phyloP scores from a whole-genome alignment of 352 stramenopile genomes.

The Pythium rhizo-oryzae region DNA sequence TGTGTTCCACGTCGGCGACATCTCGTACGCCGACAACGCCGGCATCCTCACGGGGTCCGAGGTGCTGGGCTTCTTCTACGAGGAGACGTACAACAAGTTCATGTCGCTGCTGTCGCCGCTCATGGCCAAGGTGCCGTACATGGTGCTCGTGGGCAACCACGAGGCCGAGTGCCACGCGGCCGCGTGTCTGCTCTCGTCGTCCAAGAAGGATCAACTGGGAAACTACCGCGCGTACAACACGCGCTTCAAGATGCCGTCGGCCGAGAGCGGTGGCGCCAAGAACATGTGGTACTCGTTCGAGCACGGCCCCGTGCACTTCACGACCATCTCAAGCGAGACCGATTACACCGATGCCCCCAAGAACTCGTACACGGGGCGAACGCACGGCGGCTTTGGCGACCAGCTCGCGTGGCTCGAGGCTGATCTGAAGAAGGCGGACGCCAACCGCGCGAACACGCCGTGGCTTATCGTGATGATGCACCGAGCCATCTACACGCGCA shows the following conservation, averaged over 20 bases:
- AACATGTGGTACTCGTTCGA: conserved; percentile 67
- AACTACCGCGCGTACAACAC: conserved; percentile 68
- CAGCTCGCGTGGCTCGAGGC: conserved; percentile 55
- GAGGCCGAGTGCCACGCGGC: conserved; percentile 52
- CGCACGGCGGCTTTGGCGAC: conserved; percentile 51
- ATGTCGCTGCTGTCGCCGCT: conserved; percentile 48
- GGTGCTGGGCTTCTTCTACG: conserved; percentile 39
- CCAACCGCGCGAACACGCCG: conserved; percentile 45
- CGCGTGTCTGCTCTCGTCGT: conserved; percentile 32
- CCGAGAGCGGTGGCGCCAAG: conserved; percentile 39
- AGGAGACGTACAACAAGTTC: conserved; percentile 62
- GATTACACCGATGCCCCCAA: conserved; percentile 39
- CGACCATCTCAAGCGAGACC: conserved; percentile 71
- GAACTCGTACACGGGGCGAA: conserved; percentile 42
- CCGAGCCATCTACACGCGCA: conserved; percentile 53
- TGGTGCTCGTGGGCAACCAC: conserved; percentile 70
- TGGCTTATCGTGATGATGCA: conserved; percentile 63
- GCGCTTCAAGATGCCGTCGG: conserved; percentile 45
- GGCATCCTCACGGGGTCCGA: conserved; percentile 26
- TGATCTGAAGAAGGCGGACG: conserved; percentile 47
- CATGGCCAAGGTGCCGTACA: conserved; percentile 59
- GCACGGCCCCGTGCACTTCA: conserved; percentile 62
- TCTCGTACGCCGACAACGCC: conserved; percentile 45
- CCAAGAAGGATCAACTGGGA: conserved; percentile 44
- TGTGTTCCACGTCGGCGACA: conserved; percentile 44